phyloP scores from a whole-genome alignment of 2,329 filamentous ascomycete genomes.

The Monilinia aucupariae region DNA sequence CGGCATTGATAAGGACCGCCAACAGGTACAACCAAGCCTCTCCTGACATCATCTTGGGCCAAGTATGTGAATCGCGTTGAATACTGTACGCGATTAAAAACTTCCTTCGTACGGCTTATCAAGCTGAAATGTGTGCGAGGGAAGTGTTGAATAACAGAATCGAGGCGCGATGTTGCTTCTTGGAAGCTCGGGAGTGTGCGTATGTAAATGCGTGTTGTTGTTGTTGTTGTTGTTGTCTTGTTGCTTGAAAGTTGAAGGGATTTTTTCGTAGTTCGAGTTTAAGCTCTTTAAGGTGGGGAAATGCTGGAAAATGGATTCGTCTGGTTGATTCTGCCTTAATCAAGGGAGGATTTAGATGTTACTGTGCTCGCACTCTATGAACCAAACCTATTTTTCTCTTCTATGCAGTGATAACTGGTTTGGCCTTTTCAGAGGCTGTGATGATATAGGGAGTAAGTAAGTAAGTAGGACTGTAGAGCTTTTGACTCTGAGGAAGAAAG shows the following conservation, averaged over 20 bases:
- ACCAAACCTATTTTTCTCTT: background rate
- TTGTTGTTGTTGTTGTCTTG: background rate
- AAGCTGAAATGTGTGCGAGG: constrained; percentile 1
- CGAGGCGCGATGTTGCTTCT: constrained; percentile 7
- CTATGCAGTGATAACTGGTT: background rate
- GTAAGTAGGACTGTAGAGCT: background rate
- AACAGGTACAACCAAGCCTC: constrained; percentile 98
- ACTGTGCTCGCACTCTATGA: too few species aligned
- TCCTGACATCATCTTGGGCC: constrained; percentile 69
- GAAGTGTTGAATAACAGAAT: background rate
- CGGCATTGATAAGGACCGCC: constrained; percentile 97
- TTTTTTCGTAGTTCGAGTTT: constrained; percentile 14
- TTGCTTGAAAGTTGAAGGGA: constrained; percentile 6
- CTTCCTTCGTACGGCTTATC: background rate
- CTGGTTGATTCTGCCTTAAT: constrained; percentile 1
- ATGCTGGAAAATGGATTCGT: background rate
- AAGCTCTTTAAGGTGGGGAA: constrained; percentile 17
- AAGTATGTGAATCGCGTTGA: constrained; percentile 17
- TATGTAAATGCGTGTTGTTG: background rate
- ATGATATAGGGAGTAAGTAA: too few species aligned
- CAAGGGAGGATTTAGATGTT: background rate
- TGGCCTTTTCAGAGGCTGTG: background rate
- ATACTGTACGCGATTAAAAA: constrained; percentile 11
- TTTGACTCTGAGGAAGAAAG: background rate
- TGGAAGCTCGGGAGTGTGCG: constrained; percentile 11